Base-by-base conservation (phyloP, 345 rosid genomes). In the Diplotaxis tenuifolia region DNA sequence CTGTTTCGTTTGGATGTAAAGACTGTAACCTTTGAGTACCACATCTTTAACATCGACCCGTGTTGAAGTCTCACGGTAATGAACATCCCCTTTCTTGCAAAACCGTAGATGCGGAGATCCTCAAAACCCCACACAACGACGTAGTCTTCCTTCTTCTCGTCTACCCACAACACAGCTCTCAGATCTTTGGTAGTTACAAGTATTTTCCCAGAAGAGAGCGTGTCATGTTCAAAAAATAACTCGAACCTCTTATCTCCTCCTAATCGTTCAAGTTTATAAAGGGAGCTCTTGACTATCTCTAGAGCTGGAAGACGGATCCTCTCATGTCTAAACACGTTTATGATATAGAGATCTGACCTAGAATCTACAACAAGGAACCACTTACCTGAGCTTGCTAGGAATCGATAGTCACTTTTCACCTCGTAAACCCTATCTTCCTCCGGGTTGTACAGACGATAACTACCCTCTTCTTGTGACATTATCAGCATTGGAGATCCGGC, bases 371-470 rank as follows among this genome's bases (percentile, higher is more conserved):
- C n/a, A n/a, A n/a, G n/a, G n/a, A n/a, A n/a, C n/a, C n/a, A n/a
- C n/a, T n/a, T n/a, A n/a, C n/a, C n/a, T n/a, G n/a, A n/a, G n/a
- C 52, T 57, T 25, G 40, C 56, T 7, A 69, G 9, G 74, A 71
- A 71, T 12, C 32, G 12, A 21, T 14, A 45, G 52, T 45, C 12
- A 45, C 52, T 45, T 15, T 45, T 45, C 8, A 3, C 19, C 52
- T 42, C 1, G n/a, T n/a, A n/a, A n/a, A n/a, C n/a, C n/a, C n/a
- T n/a, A n/a, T n/a, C n/a, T n/a, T n/a, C n/a, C n/a, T 47, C 11
- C 21, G 50, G 50, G 14, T 29, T 47, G 58, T 70, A 71, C 49
- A 69, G 11, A 40, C 6, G 7, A 29, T 3, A 15, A 22, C 67
- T 60, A 20, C 15, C 59, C 4, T 71, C 14, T 61, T 29, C n/a